These are phyloP conservation scores for Xylaria palmicola DNA, from an alignment of 495 filamentous ascomycete species.

Conservation along the genomic window DNA sequence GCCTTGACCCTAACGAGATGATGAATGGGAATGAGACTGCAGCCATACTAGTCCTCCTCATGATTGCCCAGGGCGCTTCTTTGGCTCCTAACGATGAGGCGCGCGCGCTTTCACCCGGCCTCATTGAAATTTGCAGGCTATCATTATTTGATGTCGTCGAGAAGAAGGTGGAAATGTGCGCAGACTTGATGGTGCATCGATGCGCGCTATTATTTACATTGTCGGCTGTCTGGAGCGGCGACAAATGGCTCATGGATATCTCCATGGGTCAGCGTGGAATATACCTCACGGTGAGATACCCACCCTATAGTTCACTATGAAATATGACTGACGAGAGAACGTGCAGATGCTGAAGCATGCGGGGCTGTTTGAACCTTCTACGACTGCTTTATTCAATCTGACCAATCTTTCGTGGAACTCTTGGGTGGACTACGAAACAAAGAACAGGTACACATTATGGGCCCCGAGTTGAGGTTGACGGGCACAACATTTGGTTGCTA, in stretches of 20 bases:
- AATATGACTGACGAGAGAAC: neutral
- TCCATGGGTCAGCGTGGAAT: constrained; percentile 67
- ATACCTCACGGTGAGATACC: constrained; percentile 57
- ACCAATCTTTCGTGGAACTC: constrained; percentile 51
- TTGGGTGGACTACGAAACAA: constrained; percentile 58
- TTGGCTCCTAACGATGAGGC: constrained; percentile 57
- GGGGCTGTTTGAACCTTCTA: constrained; percentile 47
- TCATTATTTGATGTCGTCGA: constrained; percentile 65
- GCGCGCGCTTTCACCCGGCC: constrained; percentile 56
- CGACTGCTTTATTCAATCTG: constrained; percentile 33
- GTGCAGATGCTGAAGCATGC: constrained; percentile 56
- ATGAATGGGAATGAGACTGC: constrained; percentile 57
- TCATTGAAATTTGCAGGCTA: constrained; percentile 65
- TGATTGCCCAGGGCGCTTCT: constrained; percentile 65
- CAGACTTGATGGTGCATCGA: constrained; percentile 56
- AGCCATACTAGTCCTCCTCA: constrained; percentile 58
- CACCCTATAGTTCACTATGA: neutral
- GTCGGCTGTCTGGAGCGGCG: constrained; percentile 63
- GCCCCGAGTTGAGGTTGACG: neutral
- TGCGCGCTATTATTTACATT: constrained; percentile 62
- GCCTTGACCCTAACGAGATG: constrained; percentile 60
- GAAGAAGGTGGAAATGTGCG: constrained; percentile 60
- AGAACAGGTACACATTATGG: constrained; percentile 49
- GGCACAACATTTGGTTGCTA: too few relatives aligned
- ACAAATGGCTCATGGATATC: constrained; percentile 71